Percentiles rank a stretch among this genome's conserved stretches.
These are phyloP conservation scores for Nephelium lappaceum DNA, from an alignment of 345 rosid genomes.

Conservation along the genomic window DNA sequence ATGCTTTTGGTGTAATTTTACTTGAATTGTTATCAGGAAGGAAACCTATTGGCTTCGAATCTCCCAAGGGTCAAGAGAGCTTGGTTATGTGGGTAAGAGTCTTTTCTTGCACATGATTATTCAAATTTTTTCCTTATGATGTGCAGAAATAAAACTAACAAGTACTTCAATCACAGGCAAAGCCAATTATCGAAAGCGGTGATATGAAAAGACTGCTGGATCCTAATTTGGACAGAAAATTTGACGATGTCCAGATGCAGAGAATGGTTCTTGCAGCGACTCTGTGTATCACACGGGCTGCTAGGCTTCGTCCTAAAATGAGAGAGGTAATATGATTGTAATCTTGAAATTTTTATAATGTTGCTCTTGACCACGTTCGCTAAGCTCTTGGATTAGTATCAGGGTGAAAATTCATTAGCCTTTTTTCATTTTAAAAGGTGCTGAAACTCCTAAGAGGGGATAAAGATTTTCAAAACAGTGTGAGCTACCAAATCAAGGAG, in stretches of 20 bases:
- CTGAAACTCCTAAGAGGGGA: constrained; percentile 64
- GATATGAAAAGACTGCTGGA: constrained; percentile 62
- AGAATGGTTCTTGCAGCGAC: constrained; percentile 78
- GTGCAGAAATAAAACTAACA: constrained; percentile 3
- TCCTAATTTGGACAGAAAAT: constrained; percentile 49
- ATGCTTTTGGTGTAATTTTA: constrained; percentile 88
- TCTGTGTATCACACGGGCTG: constrained; percentile 67
- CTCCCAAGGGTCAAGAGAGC: constrained; percentile 69
- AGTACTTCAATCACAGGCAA: constrained; percentile 63
- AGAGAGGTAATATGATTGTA: constrained; percentile 48
- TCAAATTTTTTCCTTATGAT: neutral
- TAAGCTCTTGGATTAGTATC: neutral
- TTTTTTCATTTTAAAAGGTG: constrained; percentile 45
- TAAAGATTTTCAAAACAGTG: constrained; percentile 34
- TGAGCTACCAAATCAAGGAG: constrained; percentile 8
- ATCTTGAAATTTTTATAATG: neutral
- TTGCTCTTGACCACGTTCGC: neutral
- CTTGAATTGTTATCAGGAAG: constrained; percentile 90
- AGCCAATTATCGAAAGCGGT: constrained; percentile 61
- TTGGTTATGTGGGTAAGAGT: constrained; percentile 92
- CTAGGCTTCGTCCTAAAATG: constrained; percentile 81
- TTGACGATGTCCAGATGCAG: constrained; percentile 64
- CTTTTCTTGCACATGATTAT: constrained; percentile 7
- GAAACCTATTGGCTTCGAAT: constrained; percentile 61
- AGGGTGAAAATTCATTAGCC: neutral